These are phyloP conservation scores for Paraphoma sp. DNA, from an alignment of 2,329 filamentous ascomycete genomes.

Conservation along the genomic window DNA sequence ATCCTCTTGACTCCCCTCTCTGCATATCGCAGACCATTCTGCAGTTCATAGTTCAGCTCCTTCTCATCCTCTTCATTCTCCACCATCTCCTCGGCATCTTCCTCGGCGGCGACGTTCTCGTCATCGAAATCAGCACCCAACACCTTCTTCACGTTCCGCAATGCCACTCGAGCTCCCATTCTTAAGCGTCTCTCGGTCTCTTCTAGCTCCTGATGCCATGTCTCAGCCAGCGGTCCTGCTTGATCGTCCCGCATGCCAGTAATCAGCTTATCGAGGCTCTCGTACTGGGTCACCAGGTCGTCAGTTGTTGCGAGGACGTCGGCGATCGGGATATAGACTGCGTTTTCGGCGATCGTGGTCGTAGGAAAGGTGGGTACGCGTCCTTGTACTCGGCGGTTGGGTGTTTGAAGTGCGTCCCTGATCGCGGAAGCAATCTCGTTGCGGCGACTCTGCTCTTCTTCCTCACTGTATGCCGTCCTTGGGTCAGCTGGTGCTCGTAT, in stretches of 20 bases:
- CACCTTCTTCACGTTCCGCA: slow-evolving; percentile 36
- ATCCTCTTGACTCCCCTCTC: slow-evolving; percentile 44
- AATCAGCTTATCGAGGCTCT: slow-evolving; percentile 29
- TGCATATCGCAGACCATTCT: slow-evolving; percentile 30
- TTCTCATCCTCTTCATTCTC: slow-evolving; percentile 8
- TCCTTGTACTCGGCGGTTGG: slow-evolving; percentile 9
- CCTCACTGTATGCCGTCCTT: slow-evolving; percentile 18
- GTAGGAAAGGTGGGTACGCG: slow-evolving; percentile 11
- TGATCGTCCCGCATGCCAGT: slow-evolving; percentile 20
- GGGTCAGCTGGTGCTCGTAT: background rate
- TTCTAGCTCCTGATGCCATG: slow-evolving; percentile 34
- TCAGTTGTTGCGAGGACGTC: slow-evolving; percentile 23
- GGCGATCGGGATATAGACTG: slow-evolving; percentile 15
- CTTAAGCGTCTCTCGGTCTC: slow-evolving; percentile 28
- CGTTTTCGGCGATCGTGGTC: slow-evolving; percentile 22
- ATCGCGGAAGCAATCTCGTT: slow-evolving; percentile 29
- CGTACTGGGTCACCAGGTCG: slow-evolving; percentile 30
- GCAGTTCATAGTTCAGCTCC: slow-evolving; percentile 28
- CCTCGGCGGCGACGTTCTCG: background rate
- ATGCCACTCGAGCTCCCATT: slow-evolving; percentile 35
- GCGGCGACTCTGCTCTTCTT: slow-evolving; percentile 18
- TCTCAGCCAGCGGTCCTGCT: slow-evolving; percentile 16
- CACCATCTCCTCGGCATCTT: background rate
- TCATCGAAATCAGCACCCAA: slow-evolving; percentile 22
- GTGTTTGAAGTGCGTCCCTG: slow-evolving; percentile 20